These are phyloP conservation scores for Alliaria petiolata DNA, from an alignment of 345 rosid genomes.

Conservation along the genomic window DNA sequence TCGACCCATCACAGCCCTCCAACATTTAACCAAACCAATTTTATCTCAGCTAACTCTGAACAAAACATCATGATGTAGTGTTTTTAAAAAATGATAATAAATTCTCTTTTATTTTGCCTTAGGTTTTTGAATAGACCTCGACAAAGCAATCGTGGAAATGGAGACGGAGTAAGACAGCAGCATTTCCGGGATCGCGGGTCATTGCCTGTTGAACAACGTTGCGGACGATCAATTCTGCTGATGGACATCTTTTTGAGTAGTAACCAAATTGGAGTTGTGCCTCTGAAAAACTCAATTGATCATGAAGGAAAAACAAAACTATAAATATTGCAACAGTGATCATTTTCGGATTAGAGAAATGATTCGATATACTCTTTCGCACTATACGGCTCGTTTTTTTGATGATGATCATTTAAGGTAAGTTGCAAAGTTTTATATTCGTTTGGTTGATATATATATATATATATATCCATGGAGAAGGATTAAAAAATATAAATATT, in stretches of 20 bases:
- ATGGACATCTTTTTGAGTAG: conserved; percentile 50
- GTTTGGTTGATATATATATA: conserved; percentile 1
- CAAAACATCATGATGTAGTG: not conserved
- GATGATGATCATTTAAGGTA: not conserved
- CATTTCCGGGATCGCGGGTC: conserved; percentile 32
- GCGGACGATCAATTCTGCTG: conserved; percentile 42
- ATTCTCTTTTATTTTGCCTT: not conserved
- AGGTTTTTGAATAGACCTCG: conserved; percentile 30
- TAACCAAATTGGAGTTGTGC: conserved; percentile 50
- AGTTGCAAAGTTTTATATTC: not conserved
- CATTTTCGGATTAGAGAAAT: conserved; percentile 6
- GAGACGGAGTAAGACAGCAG: conserved; percentile 53
- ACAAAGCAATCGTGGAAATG: conserved; percentile 77
- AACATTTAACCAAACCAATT: not conserved
- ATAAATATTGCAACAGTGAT: not conserved
- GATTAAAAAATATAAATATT: not conserved
- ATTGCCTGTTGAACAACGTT: conserved; percentile 34
- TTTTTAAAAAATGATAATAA: not conserved
- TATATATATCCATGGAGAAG: conserved; percentile 1
- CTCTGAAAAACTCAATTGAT: conserved; percentile 8
- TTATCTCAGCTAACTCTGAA: not conserved
- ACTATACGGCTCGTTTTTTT: not conserved
- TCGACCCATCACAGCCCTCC: conserved; percentile 72
- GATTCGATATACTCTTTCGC: not conserved
- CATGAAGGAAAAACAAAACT: not conserved